Evolutionary conservation across 1,284 basidiomycete genomes (phyloP).

Genomic region (Cutaneotrichosporon sp.): DNA sequence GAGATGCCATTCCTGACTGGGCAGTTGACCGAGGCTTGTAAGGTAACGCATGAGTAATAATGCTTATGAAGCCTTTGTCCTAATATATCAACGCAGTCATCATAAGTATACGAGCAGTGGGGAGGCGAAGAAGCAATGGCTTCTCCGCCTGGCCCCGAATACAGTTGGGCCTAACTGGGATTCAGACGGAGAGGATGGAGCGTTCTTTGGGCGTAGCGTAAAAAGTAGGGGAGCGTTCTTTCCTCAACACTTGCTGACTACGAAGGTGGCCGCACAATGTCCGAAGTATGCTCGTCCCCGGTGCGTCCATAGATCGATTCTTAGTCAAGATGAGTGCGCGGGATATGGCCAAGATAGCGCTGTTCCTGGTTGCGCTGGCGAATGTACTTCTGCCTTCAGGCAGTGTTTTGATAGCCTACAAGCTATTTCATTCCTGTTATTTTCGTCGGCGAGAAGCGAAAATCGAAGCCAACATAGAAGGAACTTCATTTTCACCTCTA

Average conservation of each 20-base stretch:
- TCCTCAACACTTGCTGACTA: background rate
- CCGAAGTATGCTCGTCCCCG: constrained; percentile 18
- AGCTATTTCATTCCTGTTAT: too few species aligned
- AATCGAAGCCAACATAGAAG: too few species aligned
- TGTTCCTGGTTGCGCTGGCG: too few species aligned
- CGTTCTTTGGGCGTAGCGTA: constrained; percentile 28
- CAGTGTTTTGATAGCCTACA: too few species aligned
- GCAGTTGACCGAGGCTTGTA: background rate
- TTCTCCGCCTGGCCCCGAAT: constrained; percentile 28
- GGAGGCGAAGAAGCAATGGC: constrained; percentile 31
- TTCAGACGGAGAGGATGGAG: constrained; percentile 31
- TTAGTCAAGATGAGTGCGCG: too few species aligned
- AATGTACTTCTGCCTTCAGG: too few species aligned
- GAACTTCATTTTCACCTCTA: background rate
- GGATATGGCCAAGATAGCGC: too few species aligned
- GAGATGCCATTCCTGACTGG: background rate
- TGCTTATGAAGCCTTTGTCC: constrained; percentile 13
- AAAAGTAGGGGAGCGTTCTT: constrained; percentile 27
- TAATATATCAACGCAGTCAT: constrained; percentile 27
- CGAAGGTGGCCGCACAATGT: constrained; percentile 20
- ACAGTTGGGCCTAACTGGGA: constrained; percentile 31
- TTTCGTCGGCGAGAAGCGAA: too few species aligned
- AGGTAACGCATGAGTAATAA: background rate
- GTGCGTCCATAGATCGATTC: too few species aligned
- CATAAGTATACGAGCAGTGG: constrained; percentile 18